A percentile compares a stretch with the other conserved stretches of the same genome.
These are phyloP conservation scores for Mycothermus thermophilus DNA, from an alignment of 495 filamentous ascomycete genomes.

Conservation along the genomic window DNA sequence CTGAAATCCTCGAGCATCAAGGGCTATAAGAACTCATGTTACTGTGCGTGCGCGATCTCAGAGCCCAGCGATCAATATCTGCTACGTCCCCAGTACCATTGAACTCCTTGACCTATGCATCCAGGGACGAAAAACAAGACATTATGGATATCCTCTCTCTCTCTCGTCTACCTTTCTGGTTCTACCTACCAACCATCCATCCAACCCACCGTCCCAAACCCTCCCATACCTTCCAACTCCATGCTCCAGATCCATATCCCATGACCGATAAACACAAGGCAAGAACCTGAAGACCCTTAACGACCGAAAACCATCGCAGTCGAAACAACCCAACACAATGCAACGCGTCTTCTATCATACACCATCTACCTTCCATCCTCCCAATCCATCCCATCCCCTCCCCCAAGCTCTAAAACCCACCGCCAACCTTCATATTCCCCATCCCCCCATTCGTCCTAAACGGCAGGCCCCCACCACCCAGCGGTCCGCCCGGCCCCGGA, in stretches of 20 bases:
- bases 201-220: constrained; percentile 2
- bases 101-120: no score
- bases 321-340: neutral
- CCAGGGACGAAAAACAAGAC: no score
- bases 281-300: neutral
- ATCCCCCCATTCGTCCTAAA: constrained; percentile 12
- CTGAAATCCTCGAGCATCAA: no score
- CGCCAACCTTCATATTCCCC: constrained; percentile 8
- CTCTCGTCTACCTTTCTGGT: neutral
- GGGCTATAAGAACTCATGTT: no score
- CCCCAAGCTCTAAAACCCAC: neutral
- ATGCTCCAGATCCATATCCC: neutral
- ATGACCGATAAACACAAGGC: neutral
- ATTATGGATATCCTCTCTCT: no score
- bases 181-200: constrained; percentile 4
- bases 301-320: neutral
- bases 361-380: neutral
- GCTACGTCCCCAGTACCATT: no score
- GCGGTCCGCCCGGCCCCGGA: neutral
- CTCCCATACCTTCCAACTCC: constrained; percentile 1
- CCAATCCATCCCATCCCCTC: neutral
- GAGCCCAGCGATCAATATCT: no score
- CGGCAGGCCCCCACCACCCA: constrained; percentile 8
- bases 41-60: no score
- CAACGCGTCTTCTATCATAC: no score